phyloP scores from a whole-genome alignment of 352 stramenopile species.

The Phytophthora macrochlamydospora region DNA sequence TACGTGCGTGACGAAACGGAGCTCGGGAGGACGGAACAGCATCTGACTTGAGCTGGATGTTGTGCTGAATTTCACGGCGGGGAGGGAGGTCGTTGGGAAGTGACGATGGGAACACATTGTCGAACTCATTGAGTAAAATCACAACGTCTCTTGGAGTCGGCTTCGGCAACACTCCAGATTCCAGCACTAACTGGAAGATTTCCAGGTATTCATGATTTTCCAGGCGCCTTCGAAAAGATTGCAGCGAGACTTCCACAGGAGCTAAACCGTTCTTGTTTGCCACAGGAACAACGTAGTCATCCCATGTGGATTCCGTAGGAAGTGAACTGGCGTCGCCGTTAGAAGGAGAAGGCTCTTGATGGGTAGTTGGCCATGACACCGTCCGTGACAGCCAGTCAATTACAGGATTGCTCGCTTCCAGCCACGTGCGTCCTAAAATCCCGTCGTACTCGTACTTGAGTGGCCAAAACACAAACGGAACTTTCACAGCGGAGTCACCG shows the following conservation, averaged over 20 bases:
- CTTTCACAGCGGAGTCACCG: slow-evolving; percentile 2
- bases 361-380: background rate
- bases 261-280: background rate
- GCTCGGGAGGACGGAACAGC: background rate
- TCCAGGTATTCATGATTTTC: slow-evolving; percentile 5
- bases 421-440: slow-evolving; percentile 4
- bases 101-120: slow-evolving; percentile 4
- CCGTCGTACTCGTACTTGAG: slow-evolving; percentile 9
- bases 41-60: slow-evolving; percentile 10
- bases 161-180: background rate
- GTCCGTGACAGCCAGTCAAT: slow-evolving; percentile 2
- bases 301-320: background rate
- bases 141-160: background rate
- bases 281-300: background rate
- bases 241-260: background rate
- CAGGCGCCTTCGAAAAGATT: slow-evolving; percentile 1
- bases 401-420: slow-evolving; percentile 2
- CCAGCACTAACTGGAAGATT: slow-evolving; percentile 1
- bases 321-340: too few relatives aligned
- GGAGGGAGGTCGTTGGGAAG: slow-evolving; percentile 12
- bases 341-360: background rate
- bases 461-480: slow-evolving; percentile 10
- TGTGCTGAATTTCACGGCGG: slow-evolving; percentile 6
- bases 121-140: slow-evolving; percentile 4
- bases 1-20: slow-evolving; percentile 6